Conservation (phyloP, 208 protist species). For the Leishmania tarentolae region DNA sequence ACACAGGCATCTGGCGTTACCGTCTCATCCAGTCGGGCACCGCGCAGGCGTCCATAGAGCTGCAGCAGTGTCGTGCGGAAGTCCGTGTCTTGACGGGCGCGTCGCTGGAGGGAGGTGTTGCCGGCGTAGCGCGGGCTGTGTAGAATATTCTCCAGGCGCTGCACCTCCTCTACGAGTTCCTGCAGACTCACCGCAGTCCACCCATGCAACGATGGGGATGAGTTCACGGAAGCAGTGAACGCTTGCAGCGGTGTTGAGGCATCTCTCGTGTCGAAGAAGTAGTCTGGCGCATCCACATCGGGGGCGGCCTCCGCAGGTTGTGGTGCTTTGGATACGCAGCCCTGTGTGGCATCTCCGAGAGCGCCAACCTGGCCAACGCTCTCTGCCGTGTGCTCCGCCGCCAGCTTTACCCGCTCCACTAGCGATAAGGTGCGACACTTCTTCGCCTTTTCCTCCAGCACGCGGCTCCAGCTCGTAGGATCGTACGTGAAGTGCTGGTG, state of each 20-base stretch:
- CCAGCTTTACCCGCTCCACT: conserved; percentile 46
- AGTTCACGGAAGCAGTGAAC: neutral
- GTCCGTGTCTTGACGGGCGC: conserved; percentile 25
- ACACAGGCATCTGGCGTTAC: conserved; percentile 61
- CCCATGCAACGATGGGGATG: neutral
- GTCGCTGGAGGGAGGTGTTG: conserved; percentile 28
- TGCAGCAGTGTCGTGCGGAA: conserved; percentile 25
- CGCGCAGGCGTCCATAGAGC: conserved; percentile 48
- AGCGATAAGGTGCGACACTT: conserved; percentile 35
- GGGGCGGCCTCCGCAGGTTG: neutral
- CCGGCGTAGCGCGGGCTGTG: conserved; percentile 36
- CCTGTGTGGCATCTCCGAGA: neutral
- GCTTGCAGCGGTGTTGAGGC: too few species aligned
- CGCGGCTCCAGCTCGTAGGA: conserved; percentile 72
- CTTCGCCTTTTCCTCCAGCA: conserved; percentile 54
- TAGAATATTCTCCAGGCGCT: conserved; percentile 32
- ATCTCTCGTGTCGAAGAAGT: conserved; percentile 15
- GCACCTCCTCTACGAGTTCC: conserved; percentile 43
- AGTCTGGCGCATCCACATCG: conserved; percentile 1
- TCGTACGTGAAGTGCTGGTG: conserved; percentile 89
- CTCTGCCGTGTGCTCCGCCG: conserved; percentile 47
- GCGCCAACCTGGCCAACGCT: conserved; percentile 6
- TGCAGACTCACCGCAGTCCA: conserved; percentile 39
- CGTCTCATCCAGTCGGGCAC: conserved; percentile 45
- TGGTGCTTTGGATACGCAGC: neutral